Conservation (phyloP, 176 grass and related monocot species). For the Phoenix roebelenii region DNA sequence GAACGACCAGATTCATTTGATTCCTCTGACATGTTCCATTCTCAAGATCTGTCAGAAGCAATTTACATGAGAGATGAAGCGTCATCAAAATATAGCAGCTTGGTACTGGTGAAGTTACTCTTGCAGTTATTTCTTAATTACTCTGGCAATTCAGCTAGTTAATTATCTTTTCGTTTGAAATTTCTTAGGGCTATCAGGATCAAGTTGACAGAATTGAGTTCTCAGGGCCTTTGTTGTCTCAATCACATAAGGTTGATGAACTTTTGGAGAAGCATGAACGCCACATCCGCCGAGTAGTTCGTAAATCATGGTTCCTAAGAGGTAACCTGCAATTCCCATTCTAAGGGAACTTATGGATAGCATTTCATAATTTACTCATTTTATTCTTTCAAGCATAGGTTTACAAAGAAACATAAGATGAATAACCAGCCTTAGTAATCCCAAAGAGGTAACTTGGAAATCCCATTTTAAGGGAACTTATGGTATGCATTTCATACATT, state of each 20-base stretch:
- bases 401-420: not conserved
- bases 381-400: not conserved
- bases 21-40: slow-evolving; percentile 38
- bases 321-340: slow-evolving; percentile 32
- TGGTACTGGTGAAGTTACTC: slow-evolving; percentile 30
- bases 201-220: slow-evolving; percentile 71
- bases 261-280: slow-evolving; percentile 74
- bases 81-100: slow-evolving; percentile 41
- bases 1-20: slow-evolving; percentile 78
- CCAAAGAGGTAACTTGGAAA: too few relatives aligned
- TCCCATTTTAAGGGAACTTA: too few relatives aligned
- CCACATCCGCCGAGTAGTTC: slow-evolving; percentile 67
- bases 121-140: slow-evolving; percentile 8
- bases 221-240: slow-evolving; percentile 69
- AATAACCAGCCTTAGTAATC: too few relatives aligned
- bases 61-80: slow-evolving; percentile 32
- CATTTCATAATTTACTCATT: not conserved
- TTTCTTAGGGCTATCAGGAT: slow-evolving; percentile 33
- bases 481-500: too few relatives aligned
- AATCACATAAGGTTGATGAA: slow-evolving; percentile 89
- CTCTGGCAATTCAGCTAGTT: slow-evolving; percentile 1
- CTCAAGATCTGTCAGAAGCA: slow-evolving; percentile 49
- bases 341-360: not conserved
- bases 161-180: slow-evolving; percentile 8
- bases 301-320: slow-evolving; percentile 81